Evolutionary conservation across 345 rosid species (phyloP), one percentile per base, ranked within the genome.

Genomic region (Ceriops tagal): DNA sequence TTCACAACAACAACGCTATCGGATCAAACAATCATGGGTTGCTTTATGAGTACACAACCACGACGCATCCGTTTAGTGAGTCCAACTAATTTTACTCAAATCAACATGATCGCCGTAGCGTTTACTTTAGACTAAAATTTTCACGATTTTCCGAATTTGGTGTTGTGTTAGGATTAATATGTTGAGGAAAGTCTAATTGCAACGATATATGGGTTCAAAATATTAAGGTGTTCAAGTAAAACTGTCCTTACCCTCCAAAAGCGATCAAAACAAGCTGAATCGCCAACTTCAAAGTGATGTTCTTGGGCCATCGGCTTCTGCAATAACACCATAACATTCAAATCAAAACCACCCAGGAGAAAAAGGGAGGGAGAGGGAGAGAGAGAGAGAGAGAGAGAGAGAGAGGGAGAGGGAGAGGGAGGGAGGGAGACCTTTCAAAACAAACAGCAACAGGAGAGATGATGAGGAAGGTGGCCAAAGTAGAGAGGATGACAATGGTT

Each of bases 291-390:
- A 76, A 53, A 65, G 73, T 79, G 39, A 84, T 63, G 66, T 73
- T 77, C 64, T 74, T 70, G 0, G 99, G 98, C 98, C 97, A 90
- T 73, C 78, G 77, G 67, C 81, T 84, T 89, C 98, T 93, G 82
- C 71, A 82, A 8, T 39, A 37, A 3, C 19, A 34, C 65, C 66
- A 73, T 32, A 46, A 57, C 47, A 53, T 43, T 30, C 27, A 31
- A 18, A 8, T 15, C 31, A n/a, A 26, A 32, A 31, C 6, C 26
- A 30, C 55, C 47, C 19, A 7, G 27, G 34, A 8, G 1, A 43
- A 24, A 10, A 11, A 63, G 2, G 31, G 20, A 30, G 27, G 27
- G 32, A 13, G 21, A n/a, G 37, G 53, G 37, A 62, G 32, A 59
- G 8, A 31, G 1, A 43, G 28, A 7, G 16, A 63, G 2, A 31